A percentile compares a stretch with the other conserved stretches of the same genome.
These are phyloP conservation scores for Ganoderma multipileum DNA, from an alignment of 1,284 basidiomycete species.

Conservation along the genomic window DNA sequence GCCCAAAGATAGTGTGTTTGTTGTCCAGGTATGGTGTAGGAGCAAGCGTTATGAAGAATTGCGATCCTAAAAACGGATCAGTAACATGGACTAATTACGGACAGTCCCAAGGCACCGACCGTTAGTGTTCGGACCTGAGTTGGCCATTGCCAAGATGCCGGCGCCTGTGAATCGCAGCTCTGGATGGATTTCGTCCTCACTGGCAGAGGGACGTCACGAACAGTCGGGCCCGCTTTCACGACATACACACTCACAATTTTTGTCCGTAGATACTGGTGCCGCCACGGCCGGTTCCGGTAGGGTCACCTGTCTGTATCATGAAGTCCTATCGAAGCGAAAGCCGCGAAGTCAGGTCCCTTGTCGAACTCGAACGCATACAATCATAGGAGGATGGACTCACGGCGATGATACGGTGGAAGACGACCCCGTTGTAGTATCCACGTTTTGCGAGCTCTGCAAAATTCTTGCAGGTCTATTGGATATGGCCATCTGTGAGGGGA, in stretches of 20 bases:
- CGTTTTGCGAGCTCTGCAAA: conserved; percentile 86
- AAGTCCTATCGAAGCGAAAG: conserved; percentile 68
- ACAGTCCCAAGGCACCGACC: conserved; percentile 52
- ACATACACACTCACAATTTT: conserved; percentile 69
- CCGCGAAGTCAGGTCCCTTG: conserved; percentile 21
- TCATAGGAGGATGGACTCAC: conserved; percentile 50
- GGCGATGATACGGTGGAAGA: conserved; percentile 90
- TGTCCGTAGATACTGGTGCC: conserved; percentile 94
- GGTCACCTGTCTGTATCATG: conserved; percentile 96
- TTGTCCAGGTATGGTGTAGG: conserved; percentile 93
- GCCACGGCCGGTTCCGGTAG: conserved; percentile 93
- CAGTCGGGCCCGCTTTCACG: neutral
- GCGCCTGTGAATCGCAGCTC: conserved; percentile 95
- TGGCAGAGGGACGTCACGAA: conserved; percentile 35
- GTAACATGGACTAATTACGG: conserved; percentile 8
- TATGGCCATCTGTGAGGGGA: conserved; percentile 21
- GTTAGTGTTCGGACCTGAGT: conserved; percentile 93
- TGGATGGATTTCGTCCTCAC: conserved; percentile 87
- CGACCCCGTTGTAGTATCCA: conserved; percentile 85
- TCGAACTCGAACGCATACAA: conserved; percentile 5
- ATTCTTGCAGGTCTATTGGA: conserved; percentile 87
- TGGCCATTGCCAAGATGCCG: conserved; percentile 96
- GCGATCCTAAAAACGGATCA: conserved; percentile 69
- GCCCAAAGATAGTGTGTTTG: conserved; percentile 95
- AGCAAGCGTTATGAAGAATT: conserved; percentile 91